A percentile compares a stretch with the other conserved stretches of the same genome.
phyloP scores from a whole-genome alignment of 2,329 filamentous ascomycete species.

The Harringtonia aguacate region DNA sequence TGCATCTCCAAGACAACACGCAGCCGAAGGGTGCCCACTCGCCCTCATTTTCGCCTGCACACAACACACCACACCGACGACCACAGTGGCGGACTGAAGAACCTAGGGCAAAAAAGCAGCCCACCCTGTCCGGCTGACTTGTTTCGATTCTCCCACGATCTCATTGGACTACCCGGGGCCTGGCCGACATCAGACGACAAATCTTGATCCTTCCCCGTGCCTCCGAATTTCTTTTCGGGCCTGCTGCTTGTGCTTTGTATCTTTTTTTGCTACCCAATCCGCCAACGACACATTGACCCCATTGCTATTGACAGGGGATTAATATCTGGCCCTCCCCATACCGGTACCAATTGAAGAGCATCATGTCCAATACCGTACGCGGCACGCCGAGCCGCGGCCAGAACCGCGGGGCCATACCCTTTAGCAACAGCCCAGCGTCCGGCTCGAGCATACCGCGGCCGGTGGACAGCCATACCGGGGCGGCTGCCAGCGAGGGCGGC shows the following conservation, averaged over 20 bases:
- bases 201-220: neutral
- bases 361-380: slow-evolving; percentile 55
- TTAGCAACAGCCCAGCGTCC: slow-evolving; percentile 47
- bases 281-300: neutral
- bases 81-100: neutral
- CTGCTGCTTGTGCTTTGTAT: neutral
- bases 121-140: neutral
- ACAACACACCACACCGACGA: slow-evolving; percentile 1
- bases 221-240: neutral
- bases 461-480: slow-evolving; percentile 33
- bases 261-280: neutral
- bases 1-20: slow-evolving; percentile 16
- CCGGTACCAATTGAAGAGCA: slow-evolving; percentile 5
- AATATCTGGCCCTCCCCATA: no score
- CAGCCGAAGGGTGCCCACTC: slow-evolving; percentile 7
- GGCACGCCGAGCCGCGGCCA: slow-evolving; percentile 54
- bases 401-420: slow-evolving; percentile 49
- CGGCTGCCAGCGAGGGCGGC: slow-evolving; percentile 45
- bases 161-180: no score
- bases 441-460: slow-evolving; percentile 62
- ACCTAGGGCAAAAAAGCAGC: slow-evolving; percentile 1
- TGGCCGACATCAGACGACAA: neutral
- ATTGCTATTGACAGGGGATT: slow-evolving; percentile 3
- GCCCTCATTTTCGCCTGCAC: slow-evolving; percentile 2
- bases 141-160: no score